Base-by-base conservation (phyloP, 495 filamentous ascomycete species). In the Letharia columbiana region DNA sequence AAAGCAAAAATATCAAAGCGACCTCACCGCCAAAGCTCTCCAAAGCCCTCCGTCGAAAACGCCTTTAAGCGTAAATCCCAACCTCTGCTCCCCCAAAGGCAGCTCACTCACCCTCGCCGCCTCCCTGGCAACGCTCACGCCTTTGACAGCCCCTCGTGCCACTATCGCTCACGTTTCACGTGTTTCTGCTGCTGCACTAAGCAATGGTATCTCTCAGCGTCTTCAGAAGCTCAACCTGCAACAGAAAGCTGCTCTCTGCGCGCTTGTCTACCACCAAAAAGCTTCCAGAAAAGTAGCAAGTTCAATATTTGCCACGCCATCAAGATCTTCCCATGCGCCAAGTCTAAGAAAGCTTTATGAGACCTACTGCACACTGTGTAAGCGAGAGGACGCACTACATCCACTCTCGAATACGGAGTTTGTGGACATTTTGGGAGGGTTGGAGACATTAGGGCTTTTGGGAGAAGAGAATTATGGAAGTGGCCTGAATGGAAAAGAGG, bases 201-300 rank as follows among this genome's bases (percentile, higher is more conserved):
- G 90, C 69, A 90, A 96, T 70, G 91, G 91, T 44, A 86, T 91
- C 17, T 82, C 79, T 15, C 90, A 96, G 67, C 84, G 94, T 63
- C 83, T 99, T 9, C 88, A 90, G 75, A 85, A 84, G 2, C 82
- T 99, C 54, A 98, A 97, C 71, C 82, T 98, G 1, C 94, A 99
- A 70, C 95, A 98, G 79, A 99, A 96, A 75, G 94, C 92, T 4
- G 91, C 91, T 11, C 83, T 99, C 35, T 98, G 95, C 75, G 83
- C 92, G 0, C 80, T 98, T 39, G 79, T 91, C 58, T 90, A 91
- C 2, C 82, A 93, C 3, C 92, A 97, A 75, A 89, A 81, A 60
- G 77, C 76, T 67, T 75, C 76, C 54, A 80, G 74, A 8, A 75
- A 76, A 49, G 60, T 66, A 65, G 65, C 77, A 64, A 44, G 76